Conservation (phyloP, 2,329 filamentous ascomycete species). For the Fusarium cicatricum region DNA sequence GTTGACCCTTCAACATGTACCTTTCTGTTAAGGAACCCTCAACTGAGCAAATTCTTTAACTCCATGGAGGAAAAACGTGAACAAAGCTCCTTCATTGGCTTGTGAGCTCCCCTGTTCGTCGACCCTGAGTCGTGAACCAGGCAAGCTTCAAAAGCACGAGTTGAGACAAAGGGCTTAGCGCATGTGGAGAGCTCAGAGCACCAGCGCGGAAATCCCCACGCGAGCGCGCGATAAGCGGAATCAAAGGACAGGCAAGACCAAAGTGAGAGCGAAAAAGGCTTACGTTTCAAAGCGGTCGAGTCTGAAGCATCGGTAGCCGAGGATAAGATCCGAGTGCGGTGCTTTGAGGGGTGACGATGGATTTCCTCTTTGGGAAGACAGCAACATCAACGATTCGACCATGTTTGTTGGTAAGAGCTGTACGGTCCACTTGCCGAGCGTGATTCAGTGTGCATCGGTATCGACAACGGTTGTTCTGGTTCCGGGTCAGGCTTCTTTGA, state of each 20-base stretch:
- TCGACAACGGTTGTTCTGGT: background rate
- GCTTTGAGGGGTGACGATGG: background rate
- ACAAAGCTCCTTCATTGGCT: conserved; percentile 7
- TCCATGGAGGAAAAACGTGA: conserved; percentile 2
- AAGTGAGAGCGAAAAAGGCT: conserved; percentile 6
- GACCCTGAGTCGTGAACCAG: background rate
- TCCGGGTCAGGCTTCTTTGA: too few species aligned
- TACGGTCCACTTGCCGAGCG: background rate
- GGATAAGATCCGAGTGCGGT: conserved; percentile 1
- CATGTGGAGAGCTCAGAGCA: conserved; percentile 21
- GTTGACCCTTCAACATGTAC: background rate
- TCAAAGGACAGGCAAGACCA: conserved; percentile 2
- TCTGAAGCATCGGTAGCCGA: conserved; percentile 9
- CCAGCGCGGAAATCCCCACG: conserved; percentile 7
- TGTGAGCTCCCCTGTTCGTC: background rate
- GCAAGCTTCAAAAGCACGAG: conserved; percentile 4
- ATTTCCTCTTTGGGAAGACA: conserved; percentile 7
- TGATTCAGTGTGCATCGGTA: conserved; percentile 4
- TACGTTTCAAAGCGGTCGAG: conserved; percentile 17
- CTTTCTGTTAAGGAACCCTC: conserved; percentile 5
- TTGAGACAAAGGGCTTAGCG: conserved; percentile 20
- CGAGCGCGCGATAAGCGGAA: conserved; percentile 19
- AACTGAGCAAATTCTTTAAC: conserved; percentile 10
- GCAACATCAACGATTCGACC: background rate
- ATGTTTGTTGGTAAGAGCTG: conserved; percentile 1